Evolutionary conservation across 257 asterid species (phyloP).

Genomic region (Nyctanthes arbortristis): DNA sequence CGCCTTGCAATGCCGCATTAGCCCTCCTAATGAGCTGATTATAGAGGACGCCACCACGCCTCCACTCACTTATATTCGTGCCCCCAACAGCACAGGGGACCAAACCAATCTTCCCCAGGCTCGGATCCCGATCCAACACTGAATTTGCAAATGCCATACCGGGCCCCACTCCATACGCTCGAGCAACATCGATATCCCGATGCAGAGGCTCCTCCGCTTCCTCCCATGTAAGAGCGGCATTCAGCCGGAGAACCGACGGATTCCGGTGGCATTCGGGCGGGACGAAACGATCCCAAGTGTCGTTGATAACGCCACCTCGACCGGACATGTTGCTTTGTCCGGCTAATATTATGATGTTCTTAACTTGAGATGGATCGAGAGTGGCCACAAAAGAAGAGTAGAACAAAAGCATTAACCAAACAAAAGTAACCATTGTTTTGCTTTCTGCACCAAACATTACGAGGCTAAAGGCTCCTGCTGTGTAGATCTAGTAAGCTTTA

Average conservation of each 20-base stretch:
- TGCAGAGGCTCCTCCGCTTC: slow-evolving; percentile 40
- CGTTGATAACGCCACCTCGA: slow-evolving; percentile 5
- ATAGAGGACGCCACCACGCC: slow-evolving; percentile 28
- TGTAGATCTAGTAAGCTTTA: not conserved
- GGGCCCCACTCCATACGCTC: slow-evolving; percentile 36
- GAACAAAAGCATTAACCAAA: slow-evolving; percentile 1
- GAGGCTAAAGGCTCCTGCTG: not conserved
- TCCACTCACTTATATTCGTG: slow-evolving; percentile 31
- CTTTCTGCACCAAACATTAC: not conserved
- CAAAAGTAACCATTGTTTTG: not conserved
- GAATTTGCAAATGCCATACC: slow-evolving; percentile 37
- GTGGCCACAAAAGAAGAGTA: not conserved
- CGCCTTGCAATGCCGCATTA: slow-evolving; percentile 5
- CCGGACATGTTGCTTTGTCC: slow-evolving; percentile 30
- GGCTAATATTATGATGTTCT: slow-evolving; percentile 15
- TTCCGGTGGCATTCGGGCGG: slow-evolving; percentile 18
- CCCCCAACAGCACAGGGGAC: slow-evolving; percentile 47
- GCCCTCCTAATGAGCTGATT: slow-evolving; percentile 30
- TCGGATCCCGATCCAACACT: not conserved
- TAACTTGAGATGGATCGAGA: too few relatives aligned
- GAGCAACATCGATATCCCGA: slow-evolving; percentile 29
- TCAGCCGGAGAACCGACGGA: slow-evolving; percentile 26
- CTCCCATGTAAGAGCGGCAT: slow-evolving; percentile 26
- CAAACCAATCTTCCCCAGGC: slow-evolving; percentile 25
- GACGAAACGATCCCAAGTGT: slow-evolving; percentile 14